Evolutionary conservation across 768 basidiomycete species (phyloP).

Genomic region (Royoungia palumana): DNA sequence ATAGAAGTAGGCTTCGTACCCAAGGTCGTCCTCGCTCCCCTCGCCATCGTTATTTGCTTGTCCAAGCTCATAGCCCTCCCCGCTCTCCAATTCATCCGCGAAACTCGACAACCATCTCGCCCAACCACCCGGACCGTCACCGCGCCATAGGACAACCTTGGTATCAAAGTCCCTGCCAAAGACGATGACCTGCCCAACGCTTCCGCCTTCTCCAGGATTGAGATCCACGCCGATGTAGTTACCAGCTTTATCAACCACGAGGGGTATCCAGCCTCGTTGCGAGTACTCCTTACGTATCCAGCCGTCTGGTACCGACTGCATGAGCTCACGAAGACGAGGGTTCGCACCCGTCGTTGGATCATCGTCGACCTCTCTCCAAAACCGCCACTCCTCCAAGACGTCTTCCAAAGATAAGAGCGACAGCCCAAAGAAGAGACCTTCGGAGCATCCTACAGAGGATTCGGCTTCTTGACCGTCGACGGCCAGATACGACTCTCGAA

Average conservation of each 20-base stretch:
- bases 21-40: slow-evolving; percentile 78
- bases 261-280: slow-evolving; percentile 93
- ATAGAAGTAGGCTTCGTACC: slow-evolving; percentile 85
- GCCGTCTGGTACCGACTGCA: slow-evolving; percentile 85
- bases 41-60: slow-evolving; percentile 53
- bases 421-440: slow-evolving; percentile 94
- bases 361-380: slow-evolving; percentile 92
- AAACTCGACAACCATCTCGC: slow-evolving; percentile 90
- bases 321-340: slow-evolving; percentile 60
- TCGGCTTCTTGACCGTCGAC: slow-evolving; percentile 95
- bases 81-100: slow-evolving; percentile 87
- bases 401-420: slow-evolving; percentile 90
- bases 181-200: slow-evolving; percentile 90
- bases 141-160: slow-evolving; percentile 92
- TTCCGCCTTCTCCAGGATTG: slow-evolving; percentile 74
- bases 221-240: slow-evolving; percentile 97
- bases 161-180: slow-evolving; percentile 99
- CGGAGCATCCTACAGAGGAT: slow-evolving; percentile 80
- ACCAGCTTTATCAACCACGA: slow-evolving; percentile 88
- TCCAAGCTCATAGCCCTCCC: slow-evolving; percentile 85
- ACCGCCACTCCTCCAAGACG: slow-evolving; percentile 92
- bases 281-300: slow-evolving; percentile 92
- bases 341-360: slow-evolving; percentile 87
- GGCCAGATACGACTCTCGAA: slow-evolving; percentile 87
- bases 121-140: slow-evolving; percentile 91